Conservation (phyloP, 148 eudicot genomes). For the Vaccinium macrocarpon region DNA sequence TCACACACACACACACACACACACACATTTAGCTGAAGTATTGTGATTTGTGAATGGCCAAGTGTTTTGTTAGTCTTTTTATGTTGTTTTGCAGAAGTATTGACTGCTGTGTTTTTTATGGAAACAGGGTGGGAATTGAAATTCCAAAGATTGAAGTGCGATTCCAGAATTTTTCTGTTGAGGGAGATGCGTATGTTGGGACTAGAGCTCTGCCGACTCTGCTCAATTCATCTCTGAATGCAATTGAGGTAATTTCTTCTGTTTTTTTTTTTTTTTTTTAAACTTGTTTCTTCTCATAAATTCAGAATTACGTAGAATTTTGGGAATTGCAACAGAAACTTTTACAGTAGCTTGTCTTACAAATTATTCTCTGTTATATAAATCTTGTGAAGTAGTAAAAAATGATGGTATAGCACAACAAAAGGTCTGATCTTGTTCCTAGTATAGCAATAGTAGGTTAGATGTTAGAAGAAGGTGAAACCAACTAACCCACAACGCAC, state of each 20-base stretch:
- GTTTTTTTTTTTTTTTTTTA: no score
- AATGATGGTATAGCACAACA: neutral
- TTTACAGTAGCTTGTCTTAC: neutral
- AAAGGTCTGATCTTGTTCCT: neutral
- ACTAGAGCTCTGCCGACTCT: slow-evolving; percentile 49
- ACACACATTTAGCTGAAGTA: no score
- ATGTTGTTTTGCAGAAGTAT: neutral
- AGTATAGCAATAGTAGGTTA: neutral
- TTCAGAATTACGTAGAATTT: neutral
- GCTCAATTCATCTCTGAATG: slow-evolving; percentile 36
- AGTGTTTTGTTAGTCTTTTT: neutral
- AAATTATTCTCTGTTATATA: neutral
- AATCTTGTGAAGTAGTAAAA: neutral
- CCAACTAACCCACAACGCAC: no score
- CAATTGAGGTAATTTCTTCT: slow-evolving; percentile 35
- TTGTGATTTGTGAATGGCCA: neutral
- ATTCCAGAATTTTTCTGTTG: slow-evolving; percentile 35
- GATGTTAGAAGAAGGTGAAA: no score
- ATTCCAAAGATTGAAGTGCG: slow-evolving; percentile 49
- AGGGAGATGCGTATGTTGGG: slow-evolving; percentile 43
- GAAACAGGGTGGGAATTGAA: slow-evolving; percentile 46
- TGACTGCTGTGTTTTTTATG: neutral
- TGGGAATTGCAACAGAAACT: neutral
- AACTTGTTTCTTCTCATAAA: neutral
- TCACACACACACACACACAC: neutral